Evolutionary conservation across 805 yeast species (phyloP), one percentile per base, ranked within the genome.

Genomic region (Ogataea kodamae): DNA sequence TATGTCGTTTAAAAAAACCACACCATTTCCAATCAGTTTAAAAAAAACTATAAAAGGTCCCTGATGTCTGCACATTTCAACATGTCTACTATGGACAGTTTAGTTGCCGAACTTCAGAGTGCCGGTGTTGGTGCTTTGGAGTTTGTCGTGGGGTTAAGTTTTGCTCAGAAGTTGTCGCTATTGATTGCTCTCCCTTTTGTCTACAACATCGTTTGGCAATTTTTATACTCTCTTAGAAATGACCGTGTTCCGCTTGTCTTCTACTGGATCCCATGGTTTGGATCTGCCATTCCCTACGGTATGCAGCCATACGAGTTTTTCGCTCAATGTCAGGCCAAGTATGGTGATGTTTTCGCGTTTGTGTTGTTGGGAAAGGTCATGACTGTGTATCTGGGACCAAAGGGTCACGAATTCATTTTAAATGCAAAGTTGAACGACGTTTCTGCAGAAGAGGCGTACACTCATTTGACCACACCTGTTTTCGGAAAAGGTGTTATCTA

Each of bases 391-490:
- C 68, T 92, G 51, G 98, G 97, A 30, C 97, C 97, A 50, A 85
- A 85, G 64, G 98, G 98, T 48, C 96, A 92, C 62, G 98, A 92
- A 60, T 89, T 92, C 57, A 87, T 90, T 28, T 77, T 92, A 49
- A 92, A 92, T 62, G 86, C 96, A 25, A 89, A 85, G 63, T 70
- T 83, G 34, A 75, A 79, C 18, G 95, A 87, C 50, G 97, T 89
- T 15, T 80, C 88, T 30, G 98, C 98, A 29, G 97, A 92, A 60
- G 97, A 84, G 30, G 97, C 97, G 23, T 92, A 92, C 67, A 72
- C 81, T 43, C 96, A 89, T 58, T 72, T 92, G 62, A 92, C 98
- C n/a, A 90, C 97, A n/a, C 98, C 98, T 9, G 96, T 88, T 10
- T 92, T 92, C 50, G 98, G 98, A 51, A 78, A 88, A 55, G 98